phyloP scores from a whole-genome alignment of 1,284 basidiomycete species.

The Cryptococcus wingfieldii region DNA sequence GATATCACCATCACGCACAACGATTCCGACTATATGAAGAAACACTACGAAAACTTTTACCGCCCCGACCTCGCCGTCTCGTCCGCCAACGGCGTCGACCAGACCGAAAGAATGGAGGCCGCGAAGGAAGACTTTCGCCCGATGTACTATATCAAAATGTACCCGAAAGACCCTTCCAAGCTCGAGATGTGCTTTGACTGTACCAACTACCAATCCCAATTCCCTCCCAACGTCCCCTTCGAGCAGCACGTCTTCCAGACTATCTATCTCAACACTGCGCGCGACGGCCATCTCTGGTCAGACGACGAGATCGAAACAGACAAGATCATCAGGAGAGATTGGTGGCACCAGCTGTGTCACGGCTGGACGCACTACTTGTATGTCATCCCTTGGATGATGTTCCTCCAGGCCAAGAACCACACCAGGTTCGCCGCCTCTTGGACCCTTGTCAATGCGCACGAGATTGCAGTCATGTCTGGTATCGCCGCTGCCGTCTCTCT shows the following conservation, averaged over 20 bases:
- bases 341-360: constrained; percentile 49
- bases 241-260: constrained; percentile 52
- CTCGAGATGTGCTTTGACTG: constrained; percentile 48
- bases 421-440: constrained; percentile 46
- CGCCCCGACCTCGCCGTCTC: constrained; percentile 27
- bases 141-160: constrained; percentile 46
- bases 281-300: constrained; percentile 50
- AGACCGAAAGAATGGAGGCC: constrained; percentile 28
- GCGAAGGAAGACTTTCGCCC: constrained; percentile 39
- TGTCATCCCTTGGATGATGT: constrained; percentile 52
- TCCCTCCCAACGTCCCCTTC: constrained; percentile 21
- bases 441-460: constrained; percentile 52
- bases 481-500: constrained; percentile 51
- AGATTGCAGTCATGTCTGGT: constrained; percentile 52
- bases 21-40: constrained; percentile 23
- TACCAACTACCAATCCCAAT: constrained; percentile 43
- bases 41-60: constrained; percentile 41
- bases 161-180: constrained; percentile 32
- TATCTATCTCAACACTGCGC: constrained; percentile 53
- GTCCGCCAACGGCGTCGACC: constrained; percentile 33
- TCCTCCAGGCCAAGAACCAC: constrained; percentile 50
- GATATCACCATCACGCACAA: constrained; percentile 45
- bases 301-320: constrained; percentile 51
- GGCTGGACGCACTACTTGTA: constrained; percentile 49
- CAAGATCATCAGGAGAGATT: constrained; percentile 51